These are phyloP conservation scores for Paulownia fortunei DNA, from an alignment of 257 asterid species.

Conservation along the genomic window DNA sequence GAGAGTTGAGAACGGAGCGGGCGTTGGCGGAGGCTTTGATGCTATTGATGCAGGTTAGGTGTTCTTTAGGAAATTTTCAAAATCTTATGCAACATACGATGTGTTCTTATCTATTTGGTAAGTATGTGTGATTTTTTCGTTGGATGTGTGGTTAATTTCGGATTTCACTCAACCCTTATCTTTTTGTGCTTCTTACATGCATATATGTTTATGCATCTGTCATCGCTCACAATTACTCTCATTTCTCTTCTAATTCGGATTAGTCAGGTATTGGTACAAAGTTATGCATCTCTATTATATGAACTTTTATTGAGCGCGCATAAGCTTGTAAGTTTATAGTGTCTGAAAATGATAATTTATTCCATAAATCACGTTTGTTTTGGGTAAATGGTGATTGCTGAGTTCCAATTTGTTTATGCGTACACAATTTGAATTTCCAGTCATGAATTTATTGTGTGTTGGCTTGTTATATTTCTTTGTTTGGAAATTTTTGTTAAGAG, in stretches of 20 bases:
- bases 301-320: too few species aligned
- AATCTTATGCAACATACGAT: not conserved
- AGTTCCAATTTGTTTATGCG: not conserved
- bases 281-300: not conserved
- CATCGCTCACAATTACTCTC: not conserved
- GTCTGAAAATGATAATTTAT: not conserved
- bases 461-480: not conserved
- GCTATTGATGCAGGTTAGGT: constrained; percentile 48
- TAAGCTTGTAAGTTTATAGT: not conserved
- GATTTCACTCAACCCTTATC: not conserved
- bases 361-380: not conserved
- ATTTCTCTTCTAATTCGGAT: not conserved
- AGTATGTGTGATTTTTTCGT: not conserved
- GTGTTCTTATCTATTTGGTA: not conserved
- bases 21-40: constrained; percentile 59
- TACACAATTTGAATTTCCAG: not conserved
- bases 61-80: not conserved
- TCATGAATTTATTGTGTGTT: not conserved
- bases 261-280: not conserved
- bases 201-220: not conserved
- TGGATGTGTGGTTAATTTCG: not conserved
- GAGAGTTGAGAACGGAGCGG: constrained; percentile 70
- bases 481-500: not conserved
- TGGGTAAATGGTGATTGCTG: not conserved
- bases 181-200: not conserved